Evolutionary conservation across 2,329 filamentous ascomycete species (phyloP).

Genomic region (Aureobasidium pullulans): DNA sequence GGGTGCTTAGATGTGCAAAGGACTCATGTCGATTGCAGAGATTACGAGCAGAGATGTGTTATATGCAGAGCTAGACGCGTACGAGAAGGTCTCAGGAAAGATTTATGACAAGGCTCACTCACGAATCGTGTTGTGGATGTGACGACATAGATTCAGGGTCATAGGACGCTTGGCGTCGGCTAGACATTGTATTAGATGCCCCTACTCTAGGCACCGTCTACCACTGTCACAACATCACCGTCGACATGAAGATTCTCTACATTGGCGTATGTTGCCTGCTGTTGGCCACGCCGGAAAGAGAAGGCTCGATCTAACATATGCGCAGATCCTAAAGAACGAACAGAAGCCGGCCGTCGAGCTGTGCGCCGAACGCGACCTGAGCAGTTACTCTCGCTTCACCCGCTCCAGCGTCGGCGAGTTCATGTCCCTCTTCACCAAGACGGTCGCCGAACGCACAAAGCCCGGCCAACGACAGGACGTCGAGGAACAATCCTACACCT

Average conservation of each 20-base stretch:
- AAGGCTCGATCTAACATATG: constrained; percentile 18
- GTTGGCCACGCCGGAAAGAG: constrained; percentile 19
- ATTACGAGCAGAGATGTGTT: background rate
- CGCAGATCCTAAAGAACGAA: constrained; percentile 74
- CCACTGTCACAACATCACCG: background rate
- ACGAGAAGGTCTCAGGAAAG: background rate
- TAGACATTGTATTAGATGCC: background rate
- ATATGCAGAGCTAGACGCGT: background rate
- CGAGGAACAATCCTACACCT: constrained; percentile 70
- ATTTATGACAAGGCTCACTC: too few species aligned
- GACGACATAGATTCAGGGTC: background rate
- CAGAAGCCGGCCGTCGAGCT: constrained; percentile 69
- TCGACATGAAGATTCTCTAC: constrained; percentile 73
- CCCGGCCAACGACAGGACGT: constrained; percentile 80
- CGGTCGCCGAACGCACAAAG: constrained; percentile 75
- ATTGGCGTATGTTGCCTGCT: constrained; percentile 59
- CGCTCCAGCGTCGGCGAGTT: constrained; percentile 59
- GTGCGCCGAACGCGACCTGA: constrained; percentile 67
- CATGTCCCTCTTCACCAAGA: constrained; percentile 80
- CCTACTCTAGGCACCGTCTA: background rate
- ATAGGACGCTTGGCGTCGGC: background rate
- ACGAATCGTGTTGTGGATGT: background rate
- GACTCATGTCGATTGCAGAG: background rate
- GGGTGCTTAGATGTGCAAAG: constrained; percentile 45
- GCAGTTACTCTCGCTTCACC: constrained; percentile 73